Evolutionary conservation across 805 yeast genomes (phyloP).

Genomic region (Pichia rugopelliculosa): DNA sequence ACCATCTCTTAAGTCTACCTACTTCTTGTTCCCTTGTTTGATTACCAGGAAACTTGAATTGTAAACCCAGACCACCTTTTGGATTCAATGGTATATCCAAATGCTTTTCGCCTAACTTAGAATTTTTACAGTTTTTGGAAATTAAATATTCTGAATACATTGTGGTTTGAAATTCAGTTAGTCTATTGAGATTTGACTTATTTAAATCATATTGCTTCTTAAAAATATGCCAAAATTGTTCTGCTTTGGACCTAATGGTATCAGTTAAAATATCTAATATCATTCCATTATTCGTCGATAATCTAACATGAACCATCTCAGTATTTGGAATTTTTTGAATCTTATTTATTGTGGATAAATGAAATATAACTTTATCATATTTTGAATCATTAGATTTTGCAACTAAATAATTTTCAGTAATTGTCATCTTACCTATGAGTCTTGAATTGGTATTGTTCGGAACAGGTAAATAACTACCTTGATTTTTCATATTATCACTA

Average conservation of each 20-base stretch:
- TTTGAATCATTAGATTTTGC: slow-evolving; percentile 68
- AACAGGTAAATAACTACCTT: slow-evolving; percentile 19
- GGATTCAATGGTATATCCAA: slow-evolving; percentile 49
- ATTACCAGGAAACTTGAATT: slow-evolving; percentile 86
- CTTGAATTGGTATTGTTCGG: slow-evolving; percentile 3
- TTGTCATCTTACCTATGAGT: slow-evolving; percentile 47
- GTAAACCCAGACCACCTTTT: slow-evolving; percentile 78
- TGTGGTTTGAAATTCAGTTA: slow-evolving; percentile 59
- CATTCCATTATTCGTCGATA: slow-evolving; percentile 60
- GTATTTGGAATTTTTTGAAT: slow-evolving; percentile 80
- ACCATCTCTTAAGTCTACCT: slow-evolving; percentile 86
- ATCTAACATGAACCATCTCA: slow-evolving; percentile 69
- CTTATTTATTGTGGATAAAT: slow-evolving; percentile 69
- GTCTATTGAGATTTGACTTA: slow-evolving; percentile 54
- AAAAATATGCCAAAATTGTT: slow-evolving; percentile 65
- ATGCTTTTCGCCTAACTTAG: slow-evolving; percentile 13
- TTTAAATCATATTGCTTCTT: slow-evolving; percentile 36
- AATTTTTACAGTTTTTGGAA: slow-evolving; percentile 43
- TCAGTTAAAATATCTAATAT: slow-evolving; percentile 63
- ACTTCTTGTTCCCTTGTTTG: slow-evolving; percentile 48
- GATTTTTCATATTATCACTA: slow-evolving; percentile 1
- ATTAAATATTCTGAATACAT: slow-evolving; percentile 82
- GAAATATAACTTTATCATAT: slow-evolving; percentile 56
- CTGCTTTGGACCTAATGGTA: slow-evolving; percentile 73
- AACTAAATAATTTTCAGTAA: slow-evolving; percentile 70